Percentiles rank a stretch among this genome's conserved stretches.
Conservation (phyloP, 495 filamentous ascomycete genomes). For the Aspergillus bridgeri region DNA sequence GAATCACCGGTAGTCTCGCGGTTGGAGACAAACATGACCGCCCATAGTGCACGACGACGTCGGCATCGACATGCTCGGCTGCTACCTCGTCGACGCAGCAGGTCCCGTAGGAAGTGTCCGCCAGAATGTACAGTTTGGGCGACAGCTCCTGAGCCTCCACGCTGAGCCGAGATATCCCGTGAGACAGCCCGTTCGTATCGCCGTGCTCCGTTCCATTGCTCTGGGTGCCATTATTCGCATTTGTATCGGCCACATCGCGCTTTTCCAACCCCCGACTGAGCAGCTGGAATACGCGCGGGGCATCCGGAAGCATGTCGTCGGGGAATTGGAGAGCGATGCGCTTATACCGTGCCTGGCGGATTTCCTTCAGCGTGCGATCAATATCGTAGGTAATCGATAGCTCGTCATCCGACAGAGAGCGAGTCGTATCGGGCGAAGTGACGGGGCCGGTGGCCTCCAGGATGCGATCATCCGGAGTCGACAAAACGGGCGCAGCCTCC, state of each 20-base stretch:
- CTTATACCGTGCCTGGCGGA: slow-evolving; percentile 64
- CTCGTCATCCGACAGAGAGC: slow-evolving; percentile 61
- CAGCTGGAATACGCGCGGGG: slow-evolving; percentile 70
- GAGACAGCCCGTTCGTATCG: slow-evolving; percentile 20
- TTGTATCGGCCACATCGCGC: slow-evolving; percentile 18
- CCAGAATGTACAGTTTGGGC: slow-evolving; percentile 76
- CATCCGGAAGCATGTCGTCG: slow-evolving; percentile 84
- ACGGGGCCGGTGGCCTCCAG: slow-evolving; percentile 53
- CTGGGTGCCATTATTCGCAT: slow-evolving; percentile 7
- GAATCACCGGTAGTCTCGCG: slow-evolving; percentile 81
- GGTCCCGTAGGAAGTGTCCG: slow-evolving; percentile 92
- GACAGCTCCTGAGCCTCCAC: slow-evolving; percentile 27
- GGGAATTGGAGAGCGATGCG: slow-evolving; percentile 92
- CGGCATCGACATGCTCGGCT: slow-evolving; percentile 87
- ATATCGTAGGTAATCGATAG: slow-evolving; percentile 82
- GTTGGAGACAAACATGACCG: slow-evolving; percentile 90
- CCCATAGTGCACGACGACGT: slow-evolving; percentile 93
- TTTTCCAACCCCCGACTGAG: slow-evolving; percentile 59
- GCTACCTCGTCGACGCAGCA: slow-evolving; percentile 98
- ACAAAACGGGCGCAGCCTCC: slow-evolving; percentile 69
- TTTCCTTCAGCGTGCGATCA: slow-evolving; percentile 70
- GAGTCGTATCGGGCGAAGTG: slow-evolving; percentile 26
- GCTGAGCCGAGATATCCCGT: slow-evolving; percentile 30
- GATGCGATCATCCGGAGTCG: slow-evolving; percentile 79
- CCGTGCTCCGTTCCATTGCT: slow-evolving; percentile 13